Percentiles rank a stretch among this genome's conserved stretches.
phyloP scores from a whole-genome alignment of 768 basidiomycete species.

The Favolaschia claudopus region DNA sequence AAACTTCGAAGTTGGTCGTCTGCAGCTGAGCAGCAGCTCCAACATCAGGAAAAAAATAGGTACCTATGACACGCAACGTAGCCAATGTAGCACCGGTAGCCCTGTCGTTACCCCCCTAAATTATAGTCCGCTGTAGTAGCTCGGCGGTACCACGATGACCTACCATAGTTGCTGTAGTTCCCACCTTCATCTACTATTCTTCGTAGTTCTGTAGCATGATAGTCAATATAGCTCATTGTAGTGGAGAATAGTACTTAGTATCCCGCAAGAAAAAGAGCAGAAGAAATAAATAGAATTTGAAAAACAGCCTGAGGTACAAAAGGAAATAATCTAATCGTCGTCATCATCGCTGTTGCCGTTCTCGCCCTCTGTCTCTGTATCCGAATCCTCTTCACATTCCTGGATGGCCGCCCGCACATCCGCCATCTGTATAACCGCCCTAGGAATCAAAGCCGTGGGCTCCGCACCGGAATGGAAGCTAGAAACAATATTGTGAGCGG shows the following conservation, averaged over 20 bases:
- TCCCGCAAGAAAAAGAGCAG: neutral
- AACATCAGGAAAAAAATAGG: neutral
- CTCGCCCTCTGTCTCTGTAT: too few species aligned
- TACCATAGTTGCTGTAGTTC: too few species aligned
- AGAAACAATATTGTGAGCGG: neutral
- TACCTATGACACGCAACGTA: neutral
- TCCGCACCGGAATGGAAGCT: neutral
- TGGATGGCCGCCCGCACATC: neutral
- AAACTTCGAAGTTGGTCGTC: too few species aligned
- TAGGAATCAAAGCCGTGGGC: neutral
- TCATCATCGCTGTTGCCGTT: too few species aligned
- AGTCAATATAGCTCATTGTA: neutral
- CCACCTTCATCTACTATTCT: too few species aligned
- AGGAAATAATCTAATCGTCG: neutral
- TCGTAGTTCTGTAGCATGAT: too few species aligned
- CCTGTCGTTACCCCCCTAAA: neutral
- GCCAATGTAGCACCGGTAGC: neutral
- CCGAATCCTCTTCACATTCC: neutral
- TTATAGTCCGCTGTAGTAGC: neutral
- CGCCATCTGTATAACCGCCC: neutral
- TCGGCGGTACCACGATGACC: neutral
- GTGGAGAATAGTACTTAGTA: neutral
- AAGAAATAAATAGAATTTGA: neutral
- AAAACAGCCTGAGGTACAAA: neutral
- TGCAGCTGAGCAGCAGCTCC: neutral